Conservation (phyloP, 305 asterid genomes). For the Fraxinus greggii region DNA sequence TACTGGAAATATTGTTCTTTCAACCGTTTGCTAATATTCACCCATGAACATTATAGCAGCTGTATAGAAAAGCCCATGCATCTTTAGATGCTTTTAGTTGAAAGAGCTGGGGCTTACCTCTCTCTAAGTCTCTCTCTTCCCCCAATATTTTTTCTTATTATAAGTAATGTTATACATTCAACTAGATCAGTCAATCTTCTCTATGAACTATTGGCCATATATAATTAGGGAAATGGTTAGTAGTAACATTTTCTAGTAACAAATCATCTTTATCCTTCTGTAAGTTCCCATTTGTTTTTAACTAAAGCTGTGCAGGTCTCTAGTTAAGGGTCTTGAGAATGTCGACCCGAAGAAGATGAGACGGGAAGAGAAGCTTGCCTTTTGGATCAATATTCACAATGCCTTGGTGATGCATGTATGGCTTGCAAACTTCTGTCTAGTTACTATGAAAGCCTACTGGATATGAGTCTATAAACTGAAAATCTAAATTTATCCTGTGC, state of each 20-base stretch:
- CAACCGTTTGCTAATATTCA: background rate
- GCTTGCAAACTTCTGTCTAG: slow-evolving; percentile 21
- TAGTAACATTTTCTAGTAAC: background rate
- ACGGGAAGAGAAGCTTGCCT: slow-evolving; percentile 77
- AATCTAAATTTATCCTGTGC: background rate
- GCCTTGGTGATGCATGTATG: slow-evolving; percentile 82
- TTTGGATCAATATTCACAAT: slow-evolving; percentile 81
- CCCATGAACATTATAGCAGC: background rate
- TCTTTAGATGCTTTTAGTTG: background rate
- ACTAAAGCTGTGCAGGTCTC: slow-evolving; percentile 51
- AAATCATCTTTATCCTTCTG: background rate
- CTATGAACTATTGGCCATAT: background rate
- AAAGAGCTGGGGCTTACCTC: background rate
- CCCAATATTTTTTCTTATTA: background rate
- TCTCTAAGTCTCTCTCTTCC: background rate
- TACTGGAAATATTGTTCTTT: background rate
- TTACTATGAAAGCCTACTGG: background rate
- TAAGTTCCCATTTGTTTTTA: slow-evolving; percentile 15
- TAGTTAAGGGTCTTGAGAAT: slow-evolving; percentile 73
- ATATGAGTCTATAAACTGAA: background rate
- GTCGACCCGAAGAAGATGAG: slow-evolving; percentile 71
- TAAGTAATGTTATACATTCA: background rate
- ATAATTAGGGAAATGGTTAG: background rate
- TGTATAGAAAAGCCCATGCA: background rate
- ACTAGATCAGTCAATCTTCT: background rate